Conservation (phyloP, 768 basidiomycete genomes). For the Lepiota venenata region DNA sequence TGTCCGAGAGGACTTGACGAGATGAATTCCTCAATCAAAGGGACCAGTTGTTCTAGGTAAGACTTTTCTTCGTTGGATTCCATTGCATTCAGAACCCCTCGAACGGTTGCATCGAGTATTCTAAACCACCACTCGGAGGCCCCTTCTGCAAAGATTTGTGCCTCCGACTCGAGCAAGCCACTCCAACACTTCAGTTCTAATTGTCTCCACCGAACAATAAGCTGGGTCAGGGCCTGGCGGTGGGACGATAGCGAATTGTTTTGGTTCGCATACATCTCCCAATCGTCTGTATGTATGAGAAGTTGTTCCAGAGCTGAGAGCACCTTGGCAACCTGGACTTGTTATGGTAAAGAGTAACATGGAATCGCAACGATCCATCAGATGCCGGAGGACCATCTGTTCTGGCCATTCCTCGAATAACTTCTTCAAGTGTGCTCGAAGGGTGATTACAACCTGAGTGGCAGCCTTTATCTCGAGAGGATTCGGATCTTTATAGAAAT, state of each 20-base stretch:
- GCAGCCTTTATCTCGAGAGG: slow-evolving; percentile 66
- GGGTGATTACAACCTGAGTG: slow-evolving; percentile 41
- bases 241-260: slow-evolving; percentile 73
- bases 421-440: slow-evolving; percentile 48
- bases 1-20: slow-evolving; percentile 79
- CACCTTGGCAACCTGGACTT: slow-evolving; percentile 77
- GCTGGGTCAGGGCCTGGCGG: slow-evolving; percentile 59
- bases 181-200: slow-evolving; percentile 90
- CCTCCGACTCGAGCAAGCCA: slow-evolving; percentile 70
- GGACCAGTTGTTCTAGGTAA: slow-evolving; percentile 67
- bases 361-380: slow-evolving; percentile 65
- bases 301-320: slow-evolving; percentile 84
- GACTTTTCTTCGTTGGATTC: slow-evolving; percentile 28
- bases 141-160: slow-evolving; percentile 46
- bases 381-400: slow-evolving; percentile 93
- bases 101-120: slow-evolving; percentile 75
- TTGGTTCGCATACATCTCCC: slow-evolving; percentile 96
- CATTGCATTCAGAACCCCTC: slow-evolving; percentile 51
- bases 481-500: slow-evolving; percentile 85
- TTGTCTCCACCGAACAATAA: slow-evolving; percentile 89
- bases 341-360: slow-evolving; percentile 59
- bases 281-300: slow-evolving; percentile 85
- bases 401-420: slow-evolving; percentile 90
- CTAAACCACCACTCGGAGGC: slow-evolving; percentile 83
- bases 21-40: slow-evolving; percentile 81